Evolutionary conservation across 257 asterid species (phyloP).

Genomic region (Solanum paucissectum): DNA sequence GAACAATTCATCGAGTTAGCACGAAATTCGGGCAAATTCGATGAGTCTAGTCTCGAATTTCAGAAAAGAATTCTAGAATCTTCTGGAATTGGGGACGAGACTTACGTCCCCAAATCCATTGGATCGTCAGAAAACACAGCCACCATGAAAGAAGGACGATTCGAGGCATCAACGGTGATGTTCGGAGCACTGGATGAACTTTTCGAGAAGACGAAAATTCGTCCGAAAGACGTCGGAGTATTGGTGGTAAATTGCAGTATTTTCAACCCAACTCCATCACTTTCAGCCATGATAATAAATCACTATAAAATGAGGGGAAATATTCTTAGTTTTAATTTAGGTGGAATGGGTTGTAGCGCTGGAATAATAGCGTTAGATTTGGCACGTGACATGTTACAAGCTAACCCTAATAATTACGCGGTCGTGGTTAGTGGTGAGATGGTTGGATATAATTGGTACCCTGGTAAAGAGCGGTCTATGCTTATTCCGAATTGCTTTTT

Average conservation of each 20-base stretch:
- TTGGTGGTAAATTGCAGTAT: constrained; percentile 87
- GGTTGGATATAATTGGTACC: constrained; percentile 90
- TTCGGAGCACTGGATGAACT: constrained; percentile 90
- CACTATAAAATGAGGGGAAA: constrained; percentile 94
- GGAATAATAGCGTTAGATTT: constrained; percentile 67
- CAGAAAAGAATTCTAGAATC: constrained; percentile 57
- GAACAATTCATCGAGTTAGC: constrained; percentile 70
- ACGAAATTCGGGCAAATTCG: constrained; percentile 61
- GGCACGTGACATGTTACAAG: constrained; percentile 83
- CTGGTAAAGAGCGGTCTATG: constrained; percentile 82
- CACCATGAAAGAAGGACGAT: constrained; percentile 92
- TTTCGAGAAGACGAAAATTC: constrained; percentile 50
- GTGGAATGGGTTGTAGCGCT: constrained; percentile 98
- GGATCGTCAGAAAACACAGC: constrained; percentile 58
- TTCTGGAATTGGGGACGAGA: constrained; percentile 86
- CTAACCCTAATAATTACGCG: constrained; percentile 72
- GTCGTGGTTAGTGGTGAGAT: constrained; percentile 89
- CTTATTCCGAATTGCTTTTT: constrained; percentile 83
- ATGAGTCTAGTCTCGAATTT: constrained; percentile 50
- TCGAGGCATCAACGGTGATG: constrained; percentile 73
- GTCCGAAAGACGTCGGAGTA: constrained; percentile 79
- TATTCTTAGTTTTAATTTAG: constrained; percentile 72
- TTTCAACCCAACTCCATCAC: constrained; percentile 98
- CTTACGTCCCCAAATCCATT: constrained; percentile 63
- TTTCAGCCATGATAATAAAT: constrained; percentile 91